Conservation (phyloP, 2,329 filamentous ascomycete genomes). For the Onygenales sp. region DNA sequence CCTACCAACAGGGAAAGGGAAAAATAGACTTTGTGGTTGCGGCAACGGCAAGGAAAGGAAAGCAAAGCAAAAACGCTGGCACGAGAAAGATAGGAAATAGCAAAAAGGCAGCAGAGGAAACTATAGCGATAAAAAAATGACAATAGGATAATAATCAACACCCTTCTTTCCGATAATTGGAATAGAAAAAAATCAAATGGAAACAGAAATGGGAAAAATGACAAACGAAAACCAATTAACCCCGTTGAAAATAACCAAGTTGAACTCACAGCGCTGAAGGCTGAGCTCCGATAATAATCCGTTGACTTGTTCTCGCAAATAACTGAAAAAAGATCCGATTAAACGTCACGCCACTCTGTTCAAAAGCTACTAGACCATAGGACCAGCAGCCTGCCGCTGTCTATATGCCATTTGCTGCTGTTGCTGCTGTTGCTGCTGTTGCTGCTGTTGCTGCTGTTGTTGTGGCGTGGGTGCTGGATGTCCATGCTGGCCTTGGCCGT, state of each 20-base stretch:
- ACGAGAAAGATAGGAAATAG: neutral
- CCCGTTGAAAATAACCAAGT: neutral
- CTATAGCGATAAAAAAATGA: conserved; percentile 7
- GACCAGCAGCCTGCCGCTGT: conserved; percentile 17
- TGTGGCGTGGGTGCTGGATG: conserved; percentile 16
- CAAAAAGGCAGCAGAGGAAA: conserved; percentile 7
- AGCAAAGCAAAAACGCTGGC: neutral
- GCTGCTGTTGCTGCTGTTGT: conserved; percentile 20
- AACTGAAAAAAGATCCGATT: no score
- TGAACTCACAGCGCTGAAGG: neutral
- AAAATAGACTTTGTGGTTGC: no score
- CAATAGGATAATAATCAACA: neutral
- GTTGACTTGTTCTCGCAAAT: no score
- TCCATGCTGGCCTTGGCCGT: conserved; percentile 16
- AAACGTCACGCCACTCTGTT: no score
- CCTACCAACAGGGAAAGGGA: conserved; percentile 7
- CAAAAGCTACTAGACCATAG: neutral
- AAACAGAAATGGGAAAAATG: no score
- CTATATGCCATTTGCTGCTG: conserved; percentile 27
- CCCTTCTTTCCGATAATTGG: neutral
- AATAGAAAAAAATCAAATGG: neutral
- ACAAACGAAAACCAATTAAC: neutral
- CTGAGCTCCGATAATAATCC: neutral
- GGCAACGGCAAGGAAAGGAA: no score
- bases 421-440: conserved; percentile 20